Evolutionary conservation across 164 flowering plant species (phyloP), one percentile per base, ranked within the genome.

Genomic region (Tetracentron sinense): DNA sequence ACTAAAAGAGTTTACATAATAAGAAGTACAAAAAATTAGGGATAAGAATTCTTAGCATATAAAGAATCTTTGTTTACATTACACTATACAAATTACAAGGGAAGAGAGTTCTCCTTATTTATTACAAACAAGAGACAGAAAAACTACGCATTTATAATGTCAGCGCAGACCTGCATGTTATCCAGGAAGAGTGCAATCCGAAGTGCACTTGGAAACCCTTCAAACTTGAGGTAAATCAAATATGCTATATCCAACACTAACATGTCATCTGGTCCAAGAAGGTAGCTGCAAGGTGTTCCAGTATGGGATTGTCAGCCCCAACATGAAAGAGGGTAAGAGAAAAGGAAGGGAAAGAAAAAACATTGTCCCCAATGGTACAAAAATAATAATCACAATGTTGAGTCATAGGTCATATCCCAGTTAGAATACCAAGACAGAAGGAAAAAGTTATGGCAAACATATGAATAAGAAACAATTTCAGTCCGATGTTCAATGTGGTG

Each of bases 241-340:
- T 83, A 85, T 47, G 97, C 97, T 64, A 92, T 90, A 62, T 89
- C 97, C 63, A 95, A 63, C 72, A 87, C 99, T 64, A 85, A 60
- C 69, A 77, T 77, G 76, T 95, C 97, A 83, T 92, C 99, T n/a
- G 99, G 99, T 57, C 96, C 91, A 65, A 97, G 92, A 67, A 92
- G 90, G 71, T 92, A 95, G 74, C 99, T 95, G 90, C 72, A 78
- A 66, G 10, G 58, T 38, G 26, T 27, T 23, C 26, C 35, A 62
- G 42, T 1, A n/a, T 22, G 4, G 28, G 58, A 61, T 54, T 64
- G 44, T 28, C 56, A 68, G 17, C 56, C 33, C 8, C 7, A 33
- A 49, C n/a, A 31, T 17, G 15, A 62, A 48, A 7, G 42, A 28
- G 26, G 8, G 29, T 15, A 33, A 51, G 21, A 33, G 28, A 58